Conservation (phyloP, 202 grass and related monocot species). For the Zoysia matrella region DNA sequence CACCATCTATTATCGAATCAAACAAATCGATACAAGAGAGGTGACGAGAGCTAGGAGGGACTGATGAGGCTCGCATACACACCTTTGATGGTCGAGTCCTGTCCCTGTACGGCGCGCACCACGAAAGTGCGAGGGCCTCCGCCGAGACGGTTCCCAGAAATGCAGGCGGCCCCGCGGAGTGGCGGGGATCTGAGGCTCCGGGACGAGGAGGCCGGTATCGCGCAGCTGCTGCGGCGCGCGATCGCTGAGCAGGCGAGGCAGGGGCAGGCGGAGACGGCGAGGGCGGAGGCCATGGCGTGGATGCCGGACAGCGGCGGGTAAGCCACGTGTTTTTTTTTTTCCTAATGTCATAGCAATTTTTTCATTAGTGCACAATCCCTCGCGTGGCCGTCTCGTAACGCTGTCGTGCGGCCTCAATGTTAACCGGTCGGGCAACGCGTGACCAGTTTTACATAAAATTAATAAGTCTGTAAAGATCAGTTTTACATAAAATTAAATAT, state of each 20-base stretch:
- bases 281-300: slow-evolving; percentile 48
- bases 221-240: slow-evolving; percentile 17
- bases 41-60: not conserved
- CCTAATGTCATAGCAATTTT: no score
- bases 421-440: no score
- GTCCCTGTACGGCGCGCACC: slow-evolving; percentile 47
- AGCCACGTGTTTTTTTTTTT: no score
- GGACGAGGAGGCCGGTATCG: slow-evolving; percentile 43
- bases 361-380: no score
- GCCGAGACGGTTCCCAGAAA: slow-evolving; percentile 13
- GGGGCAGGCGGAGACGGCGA: slow-evolving; percentile 29
- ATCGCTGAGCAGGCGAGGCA: slow-evolving; percentile 27
- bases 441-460: no score
- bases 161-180: slow-evolving; percentile 33
- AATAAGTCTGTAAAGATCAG: no score
- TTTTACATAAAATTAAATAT: no score
- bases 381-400: no score
- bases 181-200: slow-evolving; percentile 24
- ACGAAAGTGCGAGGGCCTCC: slow-evolving; percentile 29
- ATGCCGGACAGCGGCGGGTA: slow-evolving; percentile 28
- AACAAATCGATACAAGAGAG: not conserved
- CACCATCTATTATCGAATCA: slow-evolving; percentile 2
- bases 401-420: no score
- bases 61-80: not conserved
- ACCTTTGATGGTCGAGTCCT: slow-evolving; percentile 70